phyloP scores from a whole-genome alignment of 768 basidiomycete species.

The Piloderma croceum region DNA sequence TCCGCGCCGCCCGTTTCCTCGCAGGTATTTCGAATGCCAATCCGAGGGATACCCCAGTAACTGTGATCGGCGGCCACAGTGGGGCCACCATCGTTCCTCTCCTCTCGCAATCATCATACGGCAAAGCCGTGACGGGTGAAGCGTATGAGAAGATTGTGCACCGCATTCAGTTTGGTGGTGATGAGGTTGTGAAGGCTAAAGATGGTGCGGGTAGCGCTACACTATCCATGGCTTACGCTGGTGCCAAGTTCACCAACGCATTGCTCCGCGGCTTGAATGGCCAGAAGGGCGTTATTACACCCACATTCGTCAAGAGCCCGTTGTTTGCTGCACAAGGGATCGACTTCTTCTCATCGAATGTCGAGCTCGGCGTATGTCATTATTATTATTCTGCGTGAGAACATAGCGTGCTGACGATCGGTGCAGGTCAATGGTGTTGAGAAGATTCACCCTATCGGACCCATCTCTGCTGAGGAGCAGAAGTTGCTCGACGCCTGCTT shows the following conservation, averaged over 20 bases:
- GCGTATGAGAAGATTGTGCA: conserved; percentile 73
- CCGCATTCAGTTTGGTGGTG: conserved; percentile 96
- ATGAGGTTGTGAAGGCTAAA: conserved; percentile 98
- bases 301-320: conserved; percentile 86
- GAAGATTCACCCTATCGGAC: conserved; percentile 84
- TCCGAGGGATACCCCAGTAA: conserved; percentile 64
- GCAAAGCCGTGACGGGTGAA: conserved; percentile 71
- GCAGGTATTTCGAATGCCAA: conserved; percentile 58
- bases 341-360: conserved; percentile 90
- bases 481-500: conserved; percentile 81
- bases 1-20: conserved; percentile 91
- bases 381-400: neutral
- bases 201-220: conserved; percentile 77
- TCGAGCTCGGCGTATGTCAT: conserved; percentile 81
- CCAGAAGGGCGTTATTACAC: conserved; percentile 65
- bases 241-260: conserved; percentile 61
- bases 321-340: conserved; percentile 82
- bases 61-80: conserved; percentile 93
- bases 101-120: conserved; percentile 73
- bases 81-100: conserved; percentile 97
- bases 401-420: conserved; percentile 8
- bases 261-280: conserved; percentile 60
- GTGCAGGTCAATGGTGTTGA: conserved; percentile 76
- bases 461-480: conserved; percentile 76
- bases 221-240: conserved; percentile 75